Conservation (phyloP, 371 early-diverging fungal species). For the Entomophthora muscae region DNA sequence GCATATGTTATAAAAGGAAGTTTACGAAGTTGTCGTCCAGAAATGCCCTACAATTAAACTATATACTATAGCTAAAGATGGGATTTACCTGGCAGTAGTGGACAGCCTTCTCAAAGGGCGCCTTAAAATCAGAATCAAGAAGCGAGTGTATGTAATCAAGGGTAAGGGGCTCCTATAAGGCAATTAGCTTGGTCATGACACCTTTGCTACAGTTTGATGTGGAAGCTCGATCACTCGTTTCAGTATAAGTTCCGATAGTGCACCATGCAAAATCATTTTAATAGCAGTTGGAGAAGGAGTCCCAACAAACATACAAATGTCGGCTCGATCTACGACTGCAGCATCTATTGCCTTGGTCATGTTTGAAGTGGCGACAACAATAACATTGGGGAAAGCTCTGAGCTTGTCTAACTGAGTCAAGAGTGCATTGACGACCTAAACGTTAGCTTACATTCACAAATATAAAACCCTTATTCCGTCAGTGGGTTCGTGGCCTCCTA, state of each 20-base stretch:
- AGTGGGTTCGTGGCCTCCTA: constrained; percentile 32
- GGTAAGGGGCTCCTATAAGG: neutral
- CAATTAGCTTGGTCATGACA: neutral
- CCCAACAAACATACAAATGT: constrained; percentile 26
- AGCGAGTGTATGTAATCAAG: neutral
- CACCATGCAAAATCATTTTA: constrained; percentile 25
- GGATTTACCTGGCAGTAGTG: neutral
- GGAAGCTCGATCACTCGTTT: constrained; percentile 15
- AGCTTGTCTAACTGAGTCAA: constrained; percentile 35
- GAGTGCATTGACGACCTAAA: constrained; percentile 30
- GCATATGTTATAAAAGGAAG: constrained; percentile 13
- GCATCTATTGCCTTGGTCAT: constrained; percentile 37
- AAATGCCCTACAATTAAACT: neutral
- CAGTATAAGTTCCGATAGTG: constrained; percentile 25
- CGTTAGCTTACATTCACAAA: neutral
- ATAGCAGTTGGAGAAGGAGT: constrained; percentile 27
- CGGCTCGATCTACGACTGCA: constrained; percentile 33
- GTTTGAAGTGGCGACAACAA: constrained; percentile 43
- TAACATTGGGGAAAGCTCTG: constrained; percentile 25
- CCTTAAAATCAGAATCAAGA: neutral
- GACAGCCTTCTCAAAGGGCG: neutral
- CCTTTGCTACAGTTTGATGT: constrained; percentile 4
- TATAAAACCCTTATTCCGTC: constrained; percentile 32
- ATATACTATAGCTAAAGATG: constrained; percentile 1
- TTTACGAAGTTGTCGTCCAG: neutral